Evolutionary conservation across 2,329 filamentous ascomycete species (phyloP), one percentile per base, ranked within the genome.

Genomic region (Zymoseptoria pseudotritici): DNA sequence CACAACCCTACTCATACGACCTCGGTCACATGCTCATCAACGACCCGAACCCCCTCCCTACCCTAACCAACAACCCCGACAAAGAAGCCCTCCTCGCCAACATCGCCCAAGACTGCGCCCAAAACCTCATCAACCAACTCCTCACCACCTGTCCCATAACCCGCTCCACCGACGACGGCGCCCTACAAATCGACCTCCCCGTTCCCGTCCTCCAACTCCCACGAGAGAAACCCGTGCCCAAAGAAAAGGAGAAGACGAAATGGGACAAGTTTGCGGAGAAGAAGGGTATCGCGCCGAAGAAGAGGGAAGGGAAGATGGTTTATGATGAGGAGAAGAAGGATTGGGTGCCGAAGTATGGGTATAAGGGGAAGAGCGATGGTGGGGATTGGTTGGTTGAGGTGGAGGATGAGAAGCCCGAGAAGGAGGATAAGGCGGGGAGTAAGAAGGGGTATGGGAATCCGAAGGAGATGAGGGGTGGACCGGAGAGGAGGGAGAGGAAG

Each of bases 231-330:
- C 90, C 91, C 9, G 80, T 97, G 8, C 94, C 94, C 0, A 82
- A 85, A 58, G 83, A 86, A 67, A 94, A 92, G 78, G 80, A 87
- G 59, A 88, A 88, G 67, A 97, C 93, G 61, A 96, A 91, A 75
- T 99, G 94, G 94, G 88, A 96, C 80, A 85, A 88, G 71, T 99
- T 99, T 79, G 94, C 94, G 53, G 88, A 86, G 75, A 96, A 96
- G 85, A 96, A 97, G 83, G 94, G 94, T 58, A 97, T 99, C 78
- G 90, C 89, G 79, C 86, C 86, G 76, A 96, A 92, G 83, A 88
- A 85, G 66, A 85, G 88, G 66, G 91, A 94, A 73, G 82, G 85
- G 74, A 88, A 96, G 78, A 78, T 92, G 69, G 85, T 88, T 59
- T 97, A 87, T 75, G 91, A 97, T 75, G 90, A 96, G 76, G 85